Conservation (phyloP, 129 eudicot genomes). For the Chrysanthemum seticuspe region DNA sequence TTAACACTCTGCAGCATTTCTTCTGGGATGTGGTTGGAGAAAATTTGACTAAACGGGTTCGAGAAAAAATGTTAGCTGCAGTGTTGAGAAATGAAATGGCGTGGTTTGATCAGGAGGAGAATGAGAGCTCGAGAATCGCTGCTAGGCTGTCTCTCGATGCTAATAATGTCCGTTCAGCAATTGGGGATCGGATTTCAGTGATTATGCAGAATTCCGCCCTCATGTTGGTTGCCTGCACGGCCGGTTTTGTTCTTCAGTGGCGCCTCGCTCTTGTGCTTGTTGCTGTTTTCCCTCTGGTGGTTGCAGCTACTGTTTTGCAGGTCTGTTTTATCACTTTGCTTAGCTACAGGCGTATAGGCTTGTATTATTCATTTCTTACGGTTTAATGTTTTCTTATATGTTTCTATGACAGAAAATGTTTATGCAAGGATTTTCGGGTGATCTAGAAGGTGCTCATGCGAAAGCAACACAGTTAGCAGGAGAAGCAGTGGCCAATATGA, state of each 20-base stretch:
- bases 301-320: conserved; percentile 94
- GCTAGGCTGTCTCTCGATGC: conserved; percentile 91
- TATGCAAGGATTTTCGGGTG: conserved; percentile 97
- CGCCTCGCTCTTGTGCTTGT: conserved; percentile 92
- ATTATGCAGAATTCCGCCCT: conserved; percentile 96
- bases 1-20: conserved; percentile 82
- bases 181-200: conserved; percentile 85
- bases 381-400: conserved; percentile 1
- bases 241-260: conserved; percentile 90
- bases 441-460: conserved; percentile 83
- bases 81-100: conserved; percentile 88
- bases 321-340: conserved; percentile 32
- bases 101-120: conserved; percentile 94
- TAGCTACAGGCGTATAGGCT: not conserved
- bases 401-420: conserved; percentile 72
- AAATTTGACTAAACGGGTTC: conserved; percentile 79
- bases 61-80: conserved; percentile 83
- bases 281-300: conserved; percentile 88
- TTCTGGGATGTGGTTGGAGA: conserved; percentile 97
- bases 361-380: conserved; percentile 4
- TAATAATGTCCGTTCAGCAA: conserved; percentile 84
- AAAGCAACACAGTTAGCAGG: conserved; percentile 95
- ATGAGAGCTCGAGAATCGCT: conserved; percentile 85
- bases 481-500: conserved; percentile 83
- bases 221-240: conserved; percentile 92